These are phyloP conservation scores for Echeveria elegans DNA, from an alignment of 164 flowering plant genomes.

Conservation along the genomic window DNA sequence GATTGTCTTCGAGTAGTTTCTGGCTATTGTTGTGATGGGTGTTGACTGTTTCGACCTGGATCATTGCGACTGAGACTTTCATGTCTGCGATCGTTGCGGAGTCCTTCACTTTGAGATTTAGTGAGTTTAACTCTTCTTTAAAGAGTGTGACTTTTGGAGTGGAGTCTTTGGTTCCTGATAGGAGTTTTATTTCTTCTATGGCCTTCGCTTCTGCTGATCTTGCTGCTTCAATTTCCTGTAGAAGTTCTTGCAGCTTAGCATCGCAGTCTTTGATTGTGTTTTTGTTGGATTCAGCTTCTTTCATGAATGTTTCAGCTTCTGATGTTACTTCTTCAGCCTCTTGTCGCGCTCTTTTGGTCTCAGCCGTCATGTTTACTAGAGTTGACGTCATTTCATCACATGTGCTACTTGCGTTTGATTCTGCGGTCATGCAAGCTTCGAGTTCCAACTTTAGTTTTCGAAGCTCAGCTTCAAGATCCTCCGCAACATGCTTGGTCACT, in stretches of 20 bases:
- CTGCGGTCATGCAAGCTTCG: constrained; percentile 51
- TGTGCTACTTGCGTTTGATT: constrained; percentile 44
- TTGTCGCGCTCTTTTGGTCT: constrained; percentile 44
- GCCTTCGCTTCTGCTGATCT: constrained; percentile 63
- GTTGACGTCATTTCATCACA: constrained; percentile 59
- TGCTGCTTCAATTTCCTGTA: constrained; percentile 74
- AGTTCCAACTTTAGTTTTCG: no score
- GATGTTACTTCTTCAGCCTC: constrained; percentile 58
- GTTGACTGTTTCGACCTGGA: constrained; percentile 83
- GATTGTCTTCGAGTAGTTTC: constrained; percentile 50
- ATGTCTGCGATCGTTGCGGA: constrained; percentile 61
- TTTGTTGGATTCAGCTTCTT: constrained; percentile 45
- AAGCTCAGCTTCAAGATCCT: no score
- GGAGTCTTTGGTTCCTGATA: constrained; percentile 63
- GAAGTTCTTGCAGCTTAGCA: constrained; percentile 39
- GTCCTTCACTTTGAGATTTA: constrained; percentile 68
- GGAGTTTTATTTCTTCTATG: constrained; percentile 43
- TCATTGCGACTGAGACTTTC: constrained; percentile 86
- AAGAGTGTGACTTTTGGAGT: constrained; percentile 64
- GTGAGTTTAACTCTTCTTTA: constrained; percentile 57
- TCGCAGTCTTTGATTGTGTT: constrained; percentile 53
- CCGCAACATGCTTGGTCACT: constrained; percentile 71
- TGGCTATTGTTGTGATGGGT: constrained; percentile 69
- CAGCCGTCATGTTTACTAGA: constrained; percentile 45
- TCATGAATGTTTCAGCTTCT: constrained; percentile 52